These are phyloP conservation scores for Panellus pusillus DNA, from an alignment of 768 basidiomycete genomes.

Conservation along the genomic window DNA sequence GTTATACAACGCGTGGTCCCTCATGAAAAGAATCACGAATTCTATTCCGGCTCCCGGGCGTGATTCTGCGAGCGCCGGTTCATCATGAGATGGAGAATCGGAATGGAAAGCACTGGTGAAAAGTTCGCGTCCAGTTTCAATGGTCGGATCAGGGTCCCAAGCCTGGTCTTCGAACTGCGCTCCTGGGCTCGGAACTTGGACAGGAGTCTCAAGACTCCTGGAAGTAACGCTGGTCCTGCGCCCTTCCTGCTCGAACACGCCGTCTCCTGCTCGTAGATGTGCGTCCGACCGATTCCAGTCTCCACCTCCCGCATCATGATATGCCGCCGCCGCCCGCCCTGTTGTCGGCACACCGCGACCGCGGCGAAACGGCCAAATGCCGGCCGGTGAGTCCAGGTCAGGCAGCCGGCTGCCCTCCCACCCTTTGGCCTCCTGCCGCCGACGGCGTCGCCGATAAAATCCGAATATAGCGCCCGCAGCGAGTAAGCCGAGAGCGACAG, in stretches of 20 bases:
- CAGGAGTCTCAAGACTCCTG: background rate
- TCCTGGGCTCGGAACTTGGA: background rate
- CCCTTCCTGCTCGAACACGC: background rate
- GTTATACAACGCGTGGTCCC: no score
- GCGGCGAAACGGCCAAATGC: background rate
- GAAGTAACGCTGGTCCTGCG: background rate
- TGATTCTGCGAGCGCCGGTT: constrained; percentile 11
- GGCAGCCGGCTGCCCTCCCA: constrained; percentile 11
- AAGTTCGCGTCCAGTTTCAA: background rate
- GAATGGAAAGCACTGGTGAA: background rate
- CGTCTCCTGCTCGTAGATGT: background rate
- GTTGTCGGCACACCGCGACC: background rate
- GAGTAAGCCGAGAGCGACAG: background rate
- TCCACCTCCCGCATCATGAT: background rate
- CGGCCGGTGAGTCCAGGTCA: background rate
- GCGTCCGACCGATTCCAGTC: constrained; percentile 12
- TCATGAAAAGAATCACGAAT: background rate
- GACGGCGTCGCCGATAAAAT: background rate
- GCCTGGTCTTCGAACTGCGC: background rate
- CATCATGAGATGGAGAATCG: constrained; percentile 3
- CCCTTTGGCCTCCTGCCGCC: background rate
- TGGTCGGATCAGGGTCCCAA: background rate
- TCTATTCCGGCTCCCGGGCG: background rate
- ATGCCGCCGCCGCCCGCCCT: background rate
- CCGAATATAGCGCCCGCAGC: background rate